These are phyloP conservation scores for Panicum virgatum DNA, from an alignment of 202 grass and related monocot genomes.

Conservation along the genomic window DNA sequence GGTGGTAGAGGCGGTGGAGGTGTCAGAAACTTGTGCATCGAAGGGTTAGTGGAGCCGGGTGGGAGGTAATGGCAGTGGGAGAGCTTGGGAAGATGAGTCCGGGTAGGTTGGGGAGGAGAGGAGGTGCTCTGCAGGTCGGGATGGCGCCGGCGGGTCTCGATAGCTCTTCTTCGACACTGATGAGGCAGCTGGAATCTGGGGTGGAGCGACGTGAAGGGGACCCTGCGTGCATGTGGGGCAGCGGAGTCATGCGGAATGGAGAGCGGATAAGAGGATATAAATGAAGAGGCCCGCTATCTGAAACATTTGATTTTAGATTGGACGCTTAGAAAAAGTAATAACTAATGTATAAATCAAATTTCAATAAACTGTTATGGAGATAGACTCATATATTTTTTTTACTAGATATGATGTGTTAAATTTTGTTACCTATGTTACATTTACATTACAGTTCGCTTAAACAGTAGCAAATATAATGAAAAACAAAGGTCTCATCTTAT, in stretches of 20 bases:
- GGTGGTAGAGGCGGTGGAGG: too few species aligned
- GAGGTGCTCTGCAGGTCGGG: background rate
- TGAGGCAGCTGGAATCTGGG: background rate
- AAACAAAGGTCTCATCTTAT: background rate
- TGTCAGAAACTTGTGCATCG: too few species aligned
- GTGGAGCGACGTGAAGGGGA: background rate
- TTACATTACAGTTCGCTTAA: background rate
- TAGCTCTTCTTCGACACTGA: background rate
- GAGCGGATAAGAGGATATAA: background rate
- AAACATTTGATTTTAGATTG: background rate
- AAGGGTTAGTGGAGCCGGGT: background rate
- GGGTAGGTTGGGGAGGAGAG: background rate
- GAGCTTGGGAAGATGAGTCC: background rate
- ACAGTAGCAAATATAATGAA: background rate
- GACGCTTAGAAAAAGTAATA: background rate
- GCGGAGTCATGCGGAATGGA: too few species aligned
- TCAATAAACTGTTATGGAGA: background rate
- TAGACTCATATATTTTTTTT: background rate
- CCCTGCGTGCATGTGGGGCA: background rate
- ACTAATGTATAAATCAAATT: background rate
- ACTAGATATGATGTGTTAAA: background rate
- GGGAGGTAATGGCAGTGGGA: too few species aligned
- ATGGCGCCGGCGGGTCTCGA: background rate
- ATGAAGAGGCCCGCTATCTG: background rate
- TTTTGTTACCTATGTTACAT: background rate